phyloP scores from a whole-genome alignment of 2,329 filamentous ascomycete species.

The Aplosporella prunicola region DNA sequence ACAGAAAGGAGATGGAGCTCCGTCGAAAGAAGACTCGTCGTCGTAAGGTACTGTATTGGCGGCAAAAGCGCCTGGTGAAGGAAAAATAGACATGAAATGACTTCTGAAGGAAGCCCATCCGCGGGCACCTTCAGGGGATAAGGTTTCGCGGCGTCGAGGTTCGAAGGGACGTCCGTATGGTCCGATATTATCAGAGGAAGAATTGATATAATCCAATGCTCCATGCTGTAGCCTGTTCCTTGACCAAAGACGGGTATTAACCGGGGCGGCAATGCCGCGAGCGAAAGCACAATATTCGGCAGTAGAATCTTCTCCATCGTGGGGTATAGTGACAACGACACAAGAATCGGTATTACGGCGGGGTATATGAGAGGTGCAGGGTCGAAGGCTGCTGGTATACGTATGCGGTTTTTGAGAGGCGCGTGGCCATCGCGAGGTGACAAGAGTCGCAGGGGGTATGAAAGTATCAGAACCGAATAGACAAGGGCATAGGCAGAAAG shows the following conservation, averaged over 20 bases:
- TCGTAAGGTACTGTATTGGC: constrained; percentile 70
- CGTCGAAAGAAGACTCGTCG: constrained; percentile 75
- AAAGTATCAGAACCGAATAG: constrained; percentile 20
- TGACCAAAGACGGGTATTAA: constrained; percentile 57
- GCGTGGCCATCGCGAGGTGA: neutral
- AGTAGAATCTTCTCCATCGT: constrained; percentile 54
- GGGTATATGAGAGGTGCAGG: constrained; percentile 88
- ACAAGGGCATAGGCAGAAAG: constrained; percentile 30
- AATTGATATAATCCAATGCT: constrained; percentile 74
- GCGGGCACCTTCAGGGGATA: constrained; percentile 27
- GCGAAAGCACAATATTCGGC: constrained; percentile 71
- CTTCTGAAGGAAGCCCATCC: constrained; percentile 44
- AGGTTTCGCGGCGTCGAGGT: constrained; percentile 23
- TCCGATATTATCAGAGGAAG: constrained; percentile 53
- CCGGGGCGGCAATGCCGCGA: constrained; percentile 65
- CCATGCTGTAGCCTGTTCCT: constrained; percentile 48
- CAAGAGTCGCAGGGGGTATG: constrained; percentile 31
- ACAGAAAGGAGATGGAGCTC: constrained; percentile 83
- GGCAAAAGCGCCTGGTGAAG: constrained; percentile 69
- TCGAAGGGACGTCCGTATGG: constrained; percentile 30
- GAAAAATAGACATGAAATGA: constrained; percentile 62
- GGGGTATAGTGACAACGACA: constrained; percentile 63
- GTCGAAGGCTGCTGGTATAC: constrained; percentile 71
- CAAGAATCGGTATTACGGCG: constrained; percentile 61
- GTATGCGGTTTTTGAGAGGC: constrained; percentile 37